These are phyloP conservation scores for Phialophora verrucosa DNA, from an alignment of 2,329 filamentous ascomycete species.

Conservation along the genomic window DNA sequence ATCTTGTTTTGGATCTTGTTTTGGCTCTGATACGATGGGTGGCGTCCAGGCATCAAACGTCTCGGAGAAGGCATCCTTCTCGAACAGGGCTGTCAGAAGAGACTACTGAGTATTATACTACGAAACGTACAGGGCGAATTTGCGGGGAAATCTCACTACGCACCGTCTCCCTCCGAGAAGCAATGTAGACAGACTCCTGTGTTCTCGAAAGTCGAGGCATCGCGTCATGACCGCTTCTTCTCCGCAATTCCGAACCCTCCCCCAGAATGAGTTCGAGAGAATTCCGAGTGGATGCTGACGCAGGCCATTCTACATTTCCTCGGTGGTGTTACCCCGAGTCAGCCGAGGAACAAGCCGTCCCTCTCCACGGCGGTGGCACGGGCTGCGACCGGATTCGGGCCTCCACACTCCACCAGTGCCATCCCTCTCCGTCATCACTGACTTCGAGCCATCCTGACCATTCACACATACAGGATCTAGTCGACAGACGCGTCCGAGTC, in stretches of 20 bases:
- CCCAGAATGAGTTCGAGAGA: no score
- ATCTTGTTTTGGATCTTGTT: slow-evolving; percentile 1
- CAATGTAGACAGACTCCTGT: neutral
- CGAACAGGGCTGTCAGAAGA: neutral
- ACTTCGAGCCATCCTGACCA: neutral
- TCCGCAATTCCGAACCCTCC: no score
- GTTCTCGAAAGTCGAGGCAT: neutral
- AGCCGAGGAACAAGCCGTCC: neutral
- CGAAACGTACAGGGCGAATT: neutral
- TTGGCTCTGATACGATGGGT: neutral
- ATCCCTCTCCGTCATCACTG: neutral
- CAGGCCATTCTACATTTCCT: neutral
- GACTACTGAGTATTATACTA: neutral
- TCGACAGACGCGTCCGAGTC: neutral
- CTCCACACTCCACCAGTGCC: slow-evolving; percentile 6
- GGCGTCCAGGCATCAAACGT: neutral
- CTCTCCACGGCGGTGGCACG: neutral
- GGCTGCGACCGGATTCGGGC: neutral
- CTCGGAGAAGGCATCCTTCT: neutral
- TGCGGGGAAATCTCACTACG: neutral
- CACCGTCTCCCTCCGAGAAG: neutral
- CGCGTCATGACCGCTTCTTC: neutral
- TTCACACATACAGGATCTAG: neutral
- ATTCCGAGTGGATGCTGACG: neutral
- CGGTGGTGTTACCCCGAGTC: neutral